Conservation (phyloP, 2,329 filamentous ascomycete genomes). For the Keithomyces neogunnii region DNA sequence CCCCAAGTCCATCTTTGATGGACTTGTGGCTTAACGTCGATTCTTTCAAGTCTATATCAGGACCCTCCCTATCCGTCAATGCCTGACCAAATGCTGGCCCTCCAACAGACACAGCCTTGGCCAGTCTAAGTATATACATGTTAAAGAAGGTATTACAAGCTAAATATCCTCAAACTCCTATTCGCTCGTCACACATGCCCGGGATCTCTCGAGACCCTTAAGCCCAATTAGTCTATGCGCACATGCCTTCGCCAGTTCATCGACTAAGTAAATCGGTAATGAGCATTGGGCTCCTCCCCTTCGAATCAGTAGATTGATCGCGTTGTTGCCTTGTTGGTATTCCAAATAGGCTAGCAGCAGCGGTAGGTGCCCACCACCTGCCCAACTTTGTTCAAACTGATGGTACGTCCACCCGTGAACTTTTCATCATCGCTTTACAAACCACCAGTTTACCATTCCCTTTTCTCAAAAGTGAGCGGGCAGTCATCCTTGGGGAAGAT, state of each 20-base stretch:
- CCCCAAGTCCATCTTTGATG: too few species aligned
- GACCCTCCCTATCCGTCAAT: neutral
- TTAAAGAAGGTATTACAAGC: slow-evolving; percentile 5
- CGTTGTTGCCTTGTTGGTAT: neutral
- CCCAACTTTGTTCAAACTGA: too few species aligned
- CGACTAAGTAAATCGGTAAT: neutral
- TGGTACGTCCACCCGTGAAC: too few species aligned
- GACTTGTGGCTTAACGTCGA: neutral
- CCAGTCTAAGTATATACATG: slow-evolving; percentile 4
- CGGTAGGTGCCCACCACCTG: too few species aligned
- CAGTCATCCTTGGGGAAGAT: slow-evolving; percentile 96
- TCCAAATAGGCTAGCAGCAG: too few species aligned
- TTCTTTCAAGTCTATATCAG: neutral
- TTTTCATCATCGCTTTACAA: neutral
- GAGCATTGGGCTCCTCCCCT: neutral
- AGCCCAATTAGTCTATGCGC: slow-evolving; percentile 5
- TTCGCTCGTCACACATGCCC: neutral
- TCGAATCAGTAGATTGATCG: neutral
- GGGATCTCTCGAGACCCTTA: slow-evolving; percentile 3
- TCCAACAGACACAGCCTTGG: neutral
- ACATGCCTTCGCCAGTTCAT: neutral
- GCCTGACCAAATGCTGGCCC: neutral
- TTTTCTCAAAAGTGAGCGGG: slow-evolving; percentile 61
- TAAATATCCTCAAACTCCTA: slow-evolving; percentile 1
- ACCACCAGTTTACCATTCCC: slow-evolving; percentile 31